Base-by-base conservation (phyloP, 768 basidiomycete species). In the Termitomyces sp. region DNA sequence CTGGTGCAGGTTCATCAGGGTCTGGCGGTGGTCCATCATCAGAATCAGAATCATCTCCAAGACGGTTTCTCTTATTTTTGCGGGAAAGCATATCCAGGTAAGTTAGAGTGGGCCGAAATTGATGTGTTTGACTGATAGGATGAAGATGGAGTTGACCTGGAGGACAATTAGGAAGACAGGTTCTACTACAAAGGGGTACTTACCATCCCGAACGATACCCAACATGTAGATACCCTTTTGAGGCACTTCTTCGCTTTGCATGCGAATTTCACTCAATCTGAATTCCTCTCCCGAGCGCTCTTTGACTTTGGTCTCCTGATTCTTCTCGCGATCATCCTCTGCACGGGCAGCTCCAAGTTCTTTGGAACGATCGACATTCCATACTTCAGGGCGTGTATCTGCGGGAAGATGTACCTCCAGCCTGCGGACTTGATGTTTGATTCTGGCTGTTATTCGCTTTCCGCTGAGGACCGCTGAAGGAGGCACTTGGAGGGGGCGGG, bases 1-100 rank as follows among this genome's bases (percentile, higher is more conserved):
- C 58, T n/a, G 81, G 78, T 1, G 72, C 67, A 5, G 76, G 78
- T 51, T 90, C 88, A 59, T 91, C 89, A 14, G 88, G 88, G 64
- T 92, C 89, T 42, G 82, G 85, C 24, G 87, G 88, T 22, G 88
- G 87, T 0, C 84, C 89, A 51, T 88, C 86, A 54, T 90, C 88
- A 7, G 84, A 85, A 44, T 91, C 90, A 1, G 85, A 85, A 54
- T 85, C 89, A 3, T 77, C 82, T 34, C 63, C 78, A 41, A 73
- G 71, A 21, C 75, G 73, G 45, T 67, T 65, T 21, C 79, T 82
- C 61, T 76, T 81, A 57, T 68, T 74, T 72, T 86, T 90, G 37
- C 82, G 82, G 22, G 84, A 83, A 53, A 87, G 66, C 56, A 81
- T 69, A 65, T 93, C 92, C 58, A 93, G 75, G 70, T 93, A 90